phyloP scores from a whole-genome alignment of 306 rosid species.

The Oxytropis ochrocephala region DNA sequence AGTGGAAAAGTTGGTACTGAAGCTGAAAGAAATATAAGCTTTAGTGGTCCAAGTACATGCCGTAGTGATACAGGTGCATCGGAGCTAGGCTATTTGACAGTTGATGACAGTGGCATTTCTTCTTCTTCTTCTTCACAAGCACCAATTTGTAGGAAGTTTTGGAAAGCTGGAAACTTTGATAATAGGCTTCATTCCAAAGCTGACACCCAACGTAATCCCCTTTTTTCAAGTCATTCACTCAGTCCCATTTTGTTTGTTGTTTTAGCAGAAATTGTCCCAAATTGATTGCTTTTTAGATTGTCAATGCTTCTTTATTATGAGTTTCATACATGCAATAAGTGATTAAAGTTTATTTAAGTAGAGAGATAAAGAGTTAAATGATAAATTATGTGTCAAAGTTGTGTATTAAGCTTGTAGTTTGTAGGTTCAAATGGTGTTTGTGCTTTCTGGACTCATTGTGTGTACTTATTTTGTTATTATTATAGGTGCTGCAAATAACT shows the following conservation, averaged over 20 bases:
- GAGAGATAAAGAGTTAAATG: too few relatives aligned
- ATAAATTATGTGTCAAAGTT: not conserved
- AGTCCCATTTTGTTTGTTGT: too few relatives aligned
- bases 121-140: slow-evolving; percentile 36
- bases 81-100: slow-evolving; percentile 41
- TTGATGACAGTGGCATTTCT: slow-evolving; percentile 39
- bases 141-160: slow-evolving; percentile 56
- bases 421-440: not conserved
- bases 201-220: slow-evolving; percentile 44
- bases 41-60: slow-evolving; percentile 37
- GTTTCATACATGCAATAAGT: too few relatives aligned
- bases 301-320: too few relatives aligned
- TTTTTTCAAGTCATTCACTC: not conserved
- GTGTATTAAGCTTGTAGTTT: not conserved
- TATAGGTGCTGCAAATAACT: slow-evolving; percentile 34
- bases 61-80: slow-evolving; percentile 41
- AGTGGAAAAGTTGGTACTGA: slow-evolving; percentile 24
- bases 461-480: not conserved
- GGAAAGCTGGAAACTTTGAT: slow-evolving; percentile 73
- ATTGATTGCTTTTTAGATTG: too few relatives aligned
- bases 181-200: slow-evolving; percentile 34
- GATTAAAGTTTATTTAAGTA: too few relatives aligned
- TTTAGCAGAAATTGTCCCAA: too few relatives aligned
- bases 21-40: slow-evolving; percentile 35
- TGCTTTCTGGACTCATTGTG: not conserved